Evolutionary conservation across 2,329 filamentous ascomycete species (phyloP).

Genomic region (Epichloe gansuensis): DNA sequence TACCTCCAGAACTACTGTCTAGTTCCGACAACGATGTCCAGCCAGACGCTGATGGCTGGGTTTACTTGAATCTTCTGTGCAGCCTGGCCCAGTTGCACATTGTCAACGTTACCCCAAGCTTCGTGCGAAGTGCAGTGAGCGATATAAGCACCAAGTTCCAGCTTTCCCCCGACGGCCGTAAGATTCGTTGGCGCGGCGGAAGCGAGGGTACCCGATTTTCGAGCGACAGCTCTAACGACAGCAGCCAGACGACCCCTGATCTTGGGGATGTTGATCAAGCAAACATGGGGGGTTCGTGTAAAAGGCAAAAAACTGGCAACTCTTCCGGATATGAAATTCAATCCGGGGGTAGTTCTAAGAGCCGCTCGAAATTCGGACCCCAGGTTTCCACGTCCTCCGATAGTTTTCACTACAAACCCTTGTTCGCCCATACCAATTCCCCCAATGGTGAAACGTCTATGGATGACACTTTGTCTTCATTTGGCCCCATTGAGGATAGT

Average conservation of each 20-base stretch:
- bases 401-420: slow-evolving; percentile 50
- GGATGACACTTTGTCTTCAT: slow-evolving; percentile 38
- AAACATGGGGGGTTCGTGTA: slow-evolving; percentile 29
- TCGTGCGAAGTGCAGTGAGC: slow-evolving; percentile 58
- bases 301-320: slow-evolving; percentile 31
- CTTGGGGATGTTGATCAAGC: slow-evolving; percentile 35
- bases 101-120: slow-evolving; percentile 66
- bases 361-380: slow-evolving; percentile 26
- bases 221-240: slow-evolving; percentile 46
- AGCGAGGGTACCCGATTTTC: slow-evolving; percentile 50
- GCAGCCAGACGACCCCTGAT: slow-evolving; percentile 33
- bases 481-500: slow-evolving; percentile 33
- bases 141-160: slow-evolving; percentile 66
- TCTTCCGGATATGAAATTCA: slow-evolving; percentile 21
- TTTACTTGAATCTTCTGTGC: slow-evolving; percentile 68
- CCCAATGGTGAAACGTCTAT: slow-evolving; percentile 33
- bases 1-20: slow-evolving; percentile 41
- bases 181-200: slow-evolving; percentile 68
- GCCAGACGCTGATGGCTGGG: slow-evolving; percentile 60
- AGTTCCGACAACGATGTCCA: slow-evolving; percentile 33
- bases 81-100: slow-evolving; percentile 79
- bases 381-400: slow-evolving; percentile 27
- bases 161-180: slow-evolving; percentile 63
- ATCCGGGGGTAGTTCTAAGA: slow-evolving; percentile 23
- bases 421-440: slow-evolving; percentile 41